Evolutionary conservation across 495 filamentous ascomycete genomes (phyloP).

Genomic region (Aspergillus kassunensis): DNA sequence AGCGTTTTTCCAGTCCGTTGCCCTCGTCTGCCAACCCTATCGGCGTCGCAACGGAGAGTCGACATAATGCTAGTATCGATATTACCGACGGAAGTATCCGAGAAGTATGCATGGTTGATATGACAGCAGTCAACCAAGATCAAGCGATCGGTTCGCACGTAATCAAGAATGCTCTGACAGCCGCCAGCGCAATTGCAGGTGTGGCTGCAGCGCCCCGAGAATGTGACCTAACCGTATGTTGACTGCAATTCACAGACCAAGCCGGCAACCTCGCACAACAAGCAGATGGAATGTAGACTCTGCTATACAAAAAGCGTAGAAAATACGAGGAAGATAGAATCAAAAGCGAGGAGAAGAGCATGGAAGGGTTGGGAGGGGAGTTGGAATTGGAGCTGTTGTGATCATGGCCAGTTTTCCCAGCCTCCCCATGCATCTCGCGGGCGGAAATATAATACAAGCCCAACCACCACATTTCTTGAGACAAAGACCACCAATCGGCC

Average conservation of each 20-base stretch:
- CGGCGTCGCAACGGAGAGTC: conserved; percentile 37
- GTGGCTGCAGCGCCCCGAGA: conserved; percentile 9
- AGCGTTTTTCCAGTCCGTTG: conserved; percentile 43
- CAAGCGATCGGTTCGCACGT: background rate
- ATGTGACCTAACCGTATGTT: background rate
- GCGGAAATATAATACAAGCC: conserved; percentile 29
- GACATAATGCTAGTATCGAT: conserved; percentile 24
- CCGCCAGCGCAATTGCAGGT: conserved; percentile 7
- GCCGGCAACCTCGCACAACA: background rate
- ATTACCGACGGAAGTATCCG: conserved; percentile 24
- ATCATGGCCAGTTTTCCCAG: conserved; percentile 21
- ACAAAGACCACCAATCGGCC: conserved; percentile 10
- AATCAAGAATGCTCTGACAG: conserved; percentile 1
- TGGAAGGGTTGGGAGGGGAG: background rate
- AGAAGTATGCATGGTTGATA: conserved; percentile 29
- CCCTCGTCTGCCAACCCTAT: conserved; percentile 15
- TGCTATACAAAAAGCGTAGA: background rate
- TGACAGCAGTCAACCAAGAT: background rate
- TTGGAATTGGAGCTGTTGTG: background rate
- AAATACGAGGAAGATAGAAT: background rate
- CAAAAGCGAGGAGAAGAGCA: background rate
- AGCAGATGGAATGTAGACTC: conserved; percentile 8
- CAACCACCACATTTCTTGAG: conserved; percentile 44
- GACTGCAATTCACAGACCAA: conserved; percentile 4
- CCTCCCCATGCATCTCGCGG: conserved; percentile 25